Evolutionary conservation across 2,329 filamentous ascomycete genomes (phyloP).

Genomic region (Catunica adiposa): DNA sequence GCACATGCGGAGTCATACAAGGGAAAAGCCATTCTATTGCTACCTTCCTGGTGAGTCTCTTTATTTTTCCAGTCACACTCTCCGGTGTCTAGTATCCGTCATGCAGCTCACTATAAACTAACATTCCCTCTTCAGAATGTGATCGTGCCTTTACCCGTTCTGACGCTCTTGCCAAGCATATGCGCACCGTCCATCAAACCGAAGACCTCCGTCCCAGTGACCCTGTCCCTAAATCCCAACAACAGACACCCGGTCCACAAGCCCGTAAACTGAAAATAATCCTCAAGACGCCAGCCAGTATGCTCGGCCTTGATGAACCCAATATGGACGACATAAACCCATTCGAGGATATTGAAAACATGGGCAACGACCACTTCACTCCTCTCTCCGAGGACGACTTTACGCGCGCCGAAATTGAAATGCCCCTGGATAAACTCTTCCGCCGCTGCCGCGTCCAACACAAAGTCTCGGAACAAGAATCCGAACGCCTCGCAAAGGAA

Average conservation of each 20-base stretch:
- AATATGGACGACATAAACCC: slow-evolving; percentile 34
- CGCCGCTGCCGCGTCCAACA: slow-evolving; percentile 54
- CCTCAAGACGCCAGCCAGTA: slow-evolving; percentile 43
- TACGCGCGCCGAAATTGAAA: slow-evolving; percentile 44
- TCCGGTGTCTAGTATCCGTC: background rate
- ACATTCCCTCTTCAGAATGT: slow-evolving; percentile 48
- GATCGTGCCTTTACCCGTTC: slow-evolving; percentile 92
- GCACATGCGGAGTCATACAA: slow-evolving; percentile 93
- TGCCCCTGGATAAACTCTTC: slow-evolving; percentile 42
- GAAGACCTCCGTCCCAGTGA: slow-evolving; percentile 74
- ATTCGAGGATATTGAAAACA: slow-evolving; percentile 25
- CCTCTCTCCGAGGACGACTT: slow-evolving; percentile 43
- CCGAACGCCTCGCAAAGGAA: slow-evolving; percentile 45
- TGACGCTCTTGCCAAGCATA: slow-evolving; percentile 91
- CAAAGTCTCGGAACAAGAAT: slow-evolving; percentile 55
- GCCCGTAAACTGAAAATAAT: slow-evolving; percentile 43
- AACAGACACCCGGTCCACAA: slow-evolving; percentile 21
- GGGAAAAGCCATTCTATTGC: slow-evolving; percentile 97
- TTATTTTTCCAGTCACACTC: background rate
- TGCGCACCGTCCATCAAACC: slow-evolving; percentile 91
- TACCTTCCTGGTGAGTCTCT: slow-evolving; percentile 72
- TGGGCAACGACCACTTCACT: slow-evolving; percentile 37
- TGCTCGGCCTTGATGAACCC: slow-evolving; percentile 38
- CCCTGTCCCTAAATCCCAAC: slow-evolving; percentile 38
- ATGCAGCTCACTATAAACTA: background rate